Evolutionary conservation across 2,329 filamentous ascomycete species (phyloP).

Genomic region (Periconia sp.): DNA sequence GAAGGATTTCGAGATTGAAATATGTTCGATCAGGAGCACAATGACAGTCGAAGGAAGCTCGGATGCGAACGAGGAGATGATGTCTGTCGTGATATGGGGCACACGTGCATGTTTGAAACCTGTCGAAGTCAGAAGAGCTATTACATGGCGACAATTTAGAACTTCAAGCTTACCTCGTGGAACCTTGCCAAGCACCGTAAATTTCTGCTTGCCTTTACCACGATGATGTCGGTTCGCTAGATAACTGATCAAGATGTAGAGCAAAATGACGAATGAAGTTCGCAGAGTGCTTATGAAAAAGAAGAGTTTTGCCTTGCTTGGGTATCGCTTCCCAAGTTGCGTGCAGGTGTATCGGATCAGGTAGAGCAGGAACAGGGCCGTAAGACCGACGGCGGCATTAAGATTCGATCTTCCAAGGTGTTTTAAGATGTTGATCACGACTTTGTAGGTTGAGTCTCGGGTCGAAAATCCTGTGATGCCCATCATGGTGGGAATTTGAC

Average conservation of each 20-base stretch:
- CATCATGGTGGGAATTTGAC: slow-evolving; percentile 82
- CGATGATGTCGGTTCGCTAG: slow-evolving; percentile 71
- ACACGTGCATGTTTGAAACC: slow-evolving; percentile 82
- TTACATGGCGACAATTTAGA: no score
- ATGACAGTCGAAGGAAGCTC: slow-evolving; percentile 87
- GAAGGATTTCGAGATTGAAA: slow-evolving; percentile 96
- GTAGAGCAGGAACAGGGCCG: slow-evolving; percentile 80
- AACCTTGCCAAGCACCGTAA: slow-evolving; percentile 76
- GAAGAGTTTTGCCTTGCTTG: slow-evolving; percentile 71
- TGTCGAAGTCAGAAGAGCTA: no score
- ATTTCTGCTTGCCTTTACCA: slow-evolving; percentile 56
- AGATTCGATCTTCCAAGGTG: slow-evolving; percentile 67
- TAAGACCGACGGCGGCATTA: slow-evolving; percentile 86
- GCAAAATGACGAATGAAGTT: slow-evolving; percentile 84
- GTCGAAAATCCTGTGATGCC: slow-evolving; percentile 78
- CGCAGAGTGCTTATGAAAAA: slow-evolving; percentile 90
- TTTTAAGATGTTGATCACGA: slow-evolving; percentile 83
- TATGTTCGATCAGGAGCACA: slow-evolving; percentile 95
- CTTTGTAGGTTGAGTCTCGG: slow-evolving; percentile 77
- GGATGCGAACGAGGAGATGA: slow-evolving; percentile 71
- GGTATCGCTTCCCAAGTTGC: slow-evolving; percentile 70
- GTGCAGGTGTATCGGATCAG: slow-evolving; percentile 67
- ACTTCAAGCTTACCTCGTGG: slow-evolving; percentile 71
- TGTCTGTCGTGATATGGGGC: slow-evolving; percentile 68
- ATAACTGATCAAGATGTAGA: slow-evolving; percentile 90